Base-by-base conservation (phyloP, 2,329 filamentous ascomycete genomes). In the Geosmithia flava region DNA sequence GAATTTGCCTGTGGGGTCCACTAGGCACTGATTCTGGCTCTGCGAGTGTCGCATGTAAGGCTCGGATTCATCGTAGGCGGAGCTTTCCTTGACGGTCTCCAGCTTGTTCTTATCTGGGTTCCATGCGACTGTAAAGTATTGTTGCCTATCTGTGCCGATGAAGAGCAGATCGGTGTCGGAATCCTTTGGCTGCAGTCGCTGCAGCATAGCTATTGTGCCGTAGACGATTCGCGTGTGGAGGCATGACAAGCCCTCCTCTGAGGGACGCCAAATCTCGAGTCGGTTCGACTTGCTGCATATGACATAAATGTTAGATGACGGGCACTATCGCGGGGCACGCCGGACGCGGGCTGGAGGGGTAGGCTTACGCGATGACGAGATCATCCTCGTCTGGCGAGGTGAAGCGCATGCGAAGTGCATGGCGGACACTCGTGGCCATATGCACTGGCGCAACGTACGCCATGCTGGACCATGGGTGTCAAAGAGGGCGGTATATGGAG, bases 401-500 rank as follows among this genome's bases (percentile, higher is more conserved):
- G 57, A 97, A 83, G 56, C 80, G 81, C 51, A 91, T 75, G 60
- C 84, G 87, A 54, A 97, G 65, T 15, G 90, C 91, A 76, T 95
- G 86, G 48, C 90, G 82, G 53, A 96, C 82, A 69, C 88, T 95
- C 63, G 87, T 96, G 20, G 93, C 85, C 57, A 83, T 78, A 65
- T 98, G 93, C 49, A 98, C 93, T 40, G 93, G 90, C 52, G 88
- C 89, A 59, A 98, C 73, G 65, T 97, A 98, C 47, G 93, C 86
- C 93, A 98, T 98, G 49, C 45, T 59, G 53, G 27, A 46, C 48
- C 41, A 42, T 39, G 20, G 41, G 17, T 5, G 47, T 39, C 10
- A 41, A 15, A 37, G 29, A 44, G 39, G 7, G 40, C 20, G 8
- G 20, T 27, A 16, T 11, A 30, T 42, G n/a, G 39, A 8, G 27